Conservation (phyloP, 116 monocot genomes). For the Papilionanthe hybrid region DNA sequence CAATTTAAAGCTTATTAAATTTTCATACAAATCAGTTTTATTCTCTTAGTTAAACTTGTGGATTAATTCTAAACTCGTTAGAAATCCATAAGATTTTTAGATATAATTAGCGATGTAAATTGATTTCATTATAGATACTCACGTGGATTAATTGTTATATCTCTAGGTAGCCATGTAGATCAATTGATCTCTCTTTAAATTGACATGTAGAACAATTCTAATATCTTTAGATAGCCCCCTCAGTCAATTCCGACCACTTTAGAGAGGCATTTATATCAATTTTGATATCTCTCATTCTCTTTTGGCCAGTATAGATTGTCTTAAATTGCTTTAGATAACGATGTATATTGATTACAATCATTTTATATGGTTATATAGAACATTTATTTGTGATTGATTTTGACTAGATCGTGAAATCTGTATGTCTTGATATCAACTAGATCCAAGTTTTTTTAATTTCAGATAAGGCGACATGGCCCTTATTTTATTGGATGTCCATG, state of each 20-base stretch:
- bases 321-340: background rate
- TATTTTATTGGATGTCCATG: too few species aligned
- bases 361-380: too few species aligned
- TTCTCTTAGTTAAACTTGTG: too few species aligned
- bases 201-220: background rate
- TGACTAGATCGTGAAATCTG: too few species aligned
- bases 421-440: too few species aligned
- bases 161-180: background rate
- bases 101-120: background rate
- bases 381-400: too few species aligned
- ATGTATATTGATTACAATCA: background rate
- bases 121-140: background rate
- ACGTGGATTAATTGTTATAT: background rate
- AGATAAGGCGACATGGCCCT: too few species aligned
- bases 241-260: background rate
- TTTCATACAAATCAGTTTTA: too few species aligned
- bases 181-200: background rate
- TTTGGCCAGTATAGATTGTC: background rate
- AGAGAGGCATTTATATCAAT: background rate
- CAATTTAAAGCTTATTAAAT: too few species aligned
- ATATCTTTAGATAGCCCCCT: background rate
- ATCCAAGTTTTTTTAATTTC: too few species aligned
- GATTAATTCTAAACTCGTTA: too few species aligned
- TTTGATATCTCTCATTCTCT: background rate
- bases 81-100: background rate